Evolutionary conservation across 768 basidiomycete genomes (phyloP).

Genomic region (Macrocybe gigantea): DNA sequence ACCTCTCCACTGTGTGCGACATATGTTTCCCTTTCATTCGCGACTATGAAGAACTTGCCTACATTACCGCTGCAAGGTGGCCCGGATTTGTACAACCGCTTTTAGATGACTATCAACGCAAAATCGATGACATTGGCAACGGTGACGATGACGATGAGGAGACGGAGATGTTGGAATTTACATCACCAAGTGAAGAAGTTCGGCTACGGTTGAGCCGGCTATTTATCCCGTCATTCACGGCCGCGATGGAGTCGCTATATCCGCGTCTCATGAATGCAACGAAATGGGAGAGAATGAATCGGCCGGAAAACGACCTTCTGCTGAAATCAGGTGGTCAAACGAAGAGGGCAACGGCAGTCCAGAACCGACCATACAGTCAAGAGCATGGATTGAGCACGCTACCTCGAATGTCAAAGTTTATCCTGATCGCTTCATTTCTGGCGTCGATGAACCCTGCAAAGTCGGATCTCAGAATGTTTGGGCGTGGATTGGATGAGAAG

Average conservation of each 20-base stretch:
- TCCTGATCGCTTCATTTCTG: conserved; percentile 68
- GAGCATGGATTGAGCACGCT: conserved; percentile 28
- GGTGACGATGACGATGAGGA: conserved; percentile 19
- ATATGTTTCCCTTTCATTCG: conserved; percentile 59
- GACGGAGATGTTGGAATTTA: conserved; percentile 6
- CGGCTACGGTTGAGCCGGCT: conserved; percentile 60
- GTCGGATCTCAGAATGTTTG: conserved; percentile 80
- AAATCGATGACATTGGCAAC: conserved; percentile 12
- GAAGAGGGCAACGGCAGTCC: background rate
- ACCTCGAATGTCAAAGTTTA: conserved; percentile 67
- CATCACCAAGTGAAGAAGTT: conserved; percentile 44
- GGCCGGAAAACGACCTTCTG: conserved; percentile 37
- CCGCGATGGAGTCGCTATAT: conserved; percentile 60
- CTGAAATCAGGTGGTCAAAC: conserved; percentile 17
- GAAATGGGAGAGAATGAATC: conserved; percentile 54
- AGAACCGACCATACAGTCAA: background rate
- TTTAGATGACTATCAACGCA: conserved; percentile 37
- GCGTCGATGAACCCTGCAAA: conserved; percentile 83
- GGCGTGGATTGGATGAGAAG: conserved; percentile 63
- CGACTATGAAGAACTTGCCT: conserved; percentile 66
- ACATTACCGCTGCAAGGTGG: conserved; percentile 76
- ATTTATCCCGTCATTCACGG: conserved; percentile 57
- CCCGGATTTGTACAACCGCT: conserved; percentile 73
- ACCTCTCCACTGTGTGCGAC: conserved; percentile 49
- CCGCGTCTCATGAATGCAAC: conserved; percentile 62